Evolutionary conservation across 2,329 filamentous ascomycete genomes (phyloP).

Genomic region (Trichoderma hamatum): DNA sequence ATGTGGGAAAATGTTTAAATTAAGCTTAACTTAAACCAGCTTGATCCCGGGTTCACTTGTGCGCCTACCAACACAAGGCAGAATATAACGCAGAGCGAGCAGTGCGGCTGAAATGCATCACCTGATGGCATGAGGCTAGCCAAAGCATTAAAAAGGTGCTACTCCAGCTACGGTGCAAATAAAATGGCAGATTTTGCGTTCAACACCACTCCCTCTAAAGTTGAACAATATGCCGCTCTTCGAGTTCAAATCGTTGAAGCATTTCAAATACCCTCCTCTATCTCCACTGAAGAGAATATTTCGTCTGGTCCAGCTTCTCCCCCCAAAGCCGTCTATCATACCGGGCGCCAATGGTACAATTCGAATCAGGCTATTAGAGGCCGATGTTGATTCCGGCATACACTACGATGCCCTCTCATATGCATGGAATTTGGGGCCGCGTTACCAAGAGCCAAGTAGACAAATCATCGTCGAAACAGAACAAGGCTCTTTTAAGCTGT

Average conservation of each 20-base stretch:
- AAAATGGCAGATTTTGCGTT: neutral
- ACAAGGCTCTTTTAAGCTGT: constrained; percentile 27
- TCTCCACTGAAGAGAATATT: constrained; percentile 29
- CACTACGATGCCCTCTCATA: constrained; percentile 40
- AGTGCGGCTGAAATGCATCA: constrained; percentile 28
- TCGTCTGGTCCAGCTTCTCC: constrained; percentile 35
- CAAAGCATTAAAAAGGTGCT: neutral
- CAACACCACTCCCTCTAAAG: neutral
- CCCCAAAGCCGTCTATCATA: constrained; percentile 28
- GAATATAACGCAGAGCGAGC: constrained; percentile 12
- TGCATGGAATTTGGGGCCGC: constrained; percentile 33
- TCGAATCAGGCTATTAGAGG: constrained; percentile 36
- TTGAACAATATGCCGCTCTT: constrained; percentile 14
- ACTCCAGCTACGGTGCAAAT: neutral
- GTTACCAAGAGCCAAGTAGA: constrained; percentile 29
- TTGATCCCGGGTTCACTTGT: neutral
- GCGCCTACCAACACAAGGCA: neutral
- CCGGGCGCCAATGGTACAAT: constrained; percentile 32
- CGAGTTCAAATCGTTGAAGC: neutral
- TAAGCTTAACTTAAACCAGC: constrained; percentile 5
- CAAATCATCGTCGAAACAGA: constrained; percentile 35
- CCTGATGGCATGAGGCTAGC: neutral
- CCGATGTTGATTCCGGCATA: constrained; percentile 27
- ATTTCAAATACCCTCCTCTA: constrained; percentile 27
- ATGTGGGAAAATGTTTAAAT: neutral